Conservation (phyloP, 2,329 filamentous ascomycete genomes). For the Colletotrichum lini region DNA sequence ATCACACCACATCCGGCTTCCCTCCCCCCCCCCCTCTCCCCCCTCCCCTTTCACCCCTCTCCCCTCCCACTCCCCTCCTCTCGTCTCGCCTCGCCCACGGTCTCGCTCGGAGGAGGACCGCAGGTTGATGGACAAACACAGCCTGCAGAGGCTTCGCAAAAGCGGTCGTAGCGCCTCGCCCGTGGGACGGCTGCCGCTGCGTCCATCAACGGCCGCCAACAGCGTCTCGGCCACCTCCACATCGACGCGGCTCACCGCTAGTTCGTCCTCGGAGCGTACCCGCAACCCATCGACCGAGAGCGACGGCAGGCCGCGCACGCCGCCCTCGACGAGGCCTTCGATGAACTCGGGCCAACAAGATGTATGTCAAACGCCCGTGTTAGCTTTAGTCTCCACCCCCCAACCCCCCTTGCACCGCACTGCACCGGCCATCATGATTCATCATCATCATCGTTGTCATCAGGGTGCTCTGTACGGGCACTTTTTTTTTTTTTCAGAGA, state of each 20-base stretch:
- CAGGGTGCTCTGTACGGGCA: too few relatives aligned
- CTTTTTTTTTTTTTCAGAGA: too few relatives aligned
- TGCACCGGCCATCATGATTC: too few relatives aligned
- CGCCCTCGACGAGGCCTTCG: slow-evolving; percentile 39
- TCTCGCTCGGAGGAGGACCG: slow-evolving; percentile 24
- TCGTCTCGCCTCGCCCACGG: not conserved
- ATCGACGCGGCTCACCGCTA: slow-evolving; percentile 43
- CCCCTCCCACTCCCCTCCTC: too few relatives aligned
- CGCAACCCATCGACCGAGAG: slow-evolving; percentile 34
- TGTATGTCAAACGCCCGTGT: slow-evolving; percentile 4
- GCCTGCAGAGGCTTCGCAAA: slow-evolving; percentile 26
- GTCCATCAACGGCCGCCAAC: slow-evolving; percentile 36
- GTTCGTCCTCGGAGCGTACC: slow-evolving; percentile 41
- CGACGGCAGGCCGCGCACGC: slow-evolving; percentile 31
- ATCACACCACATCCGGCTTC: too few relatives aligned
- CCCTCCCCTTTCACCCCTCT: too few relatives aligned
- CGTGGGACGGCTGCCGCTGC: slow-evolving; percentile 24
- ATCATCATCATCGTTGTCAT: too few relatives aligned
- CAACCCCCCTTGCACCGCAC: too few relatives aligned
- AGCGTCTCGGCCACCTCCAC: slow-evolving; percentile 39
- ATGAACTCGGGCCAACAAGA: slow-evolving; percentile 22
- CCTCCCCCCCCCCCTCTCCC: too few relatives aligned
- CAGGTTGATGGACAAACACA: slow-evolving; percentile 36
- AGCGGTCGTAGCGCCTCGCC: slow-evolving; percentile 19
- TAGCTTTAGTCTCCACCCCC: too few relatives aligned